These are phyloP conservation scores for Pilaira anomala DNA, from an alignment of 192 early-diverging fungal genomes.

Conservation along the genomic window DNA sequence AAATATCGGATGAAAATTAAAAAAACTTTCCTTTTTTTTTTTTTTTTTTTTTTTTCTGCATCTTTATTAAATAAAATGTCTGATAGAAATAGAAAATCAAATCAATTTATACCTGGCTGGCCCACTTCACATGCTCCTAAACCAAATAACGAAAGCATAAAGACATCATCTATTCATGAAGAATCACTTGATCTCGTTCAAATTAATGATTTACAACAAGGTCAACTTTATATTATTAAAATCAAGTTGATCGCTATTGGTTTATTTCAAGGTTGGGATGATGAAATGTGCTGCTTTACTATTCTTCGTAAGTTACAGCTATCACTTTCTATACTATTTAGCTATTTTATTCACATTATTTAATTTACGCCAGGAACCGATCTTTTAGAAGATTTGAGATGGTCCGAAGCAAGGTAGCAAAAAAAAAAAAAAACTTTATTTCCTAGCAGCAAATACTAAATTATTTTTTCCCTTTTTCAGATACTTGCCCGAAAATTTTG, in stretches of 20 bases:
- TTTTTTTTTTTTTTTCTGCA: neutral
- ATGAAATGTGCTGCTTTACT: conserved; percentile 42
- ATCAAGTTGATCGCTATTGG: conserved; percentile 30
- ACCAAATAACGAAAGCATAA: neutral
- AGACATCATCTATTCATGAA: neutral
- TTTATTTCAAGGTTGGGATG: conserved; percentile 41
- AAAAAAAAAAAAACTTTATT: too few species aligned
- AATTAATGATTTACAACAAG: conserved; percentile 31
- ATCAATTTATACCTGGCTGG: conserved; percentile 1
- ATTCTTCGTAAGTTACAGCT: conserved; percentile 29
- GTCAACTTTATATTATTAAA: conserved; percentile 34
- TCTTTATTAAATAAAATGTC: neutral
- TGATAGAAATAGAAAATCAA: neutral
- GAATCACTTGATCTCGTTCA: conserved; percentile 7
- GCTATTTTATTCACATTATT: too few species aligned
- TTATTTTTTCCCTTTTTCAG: too few species aligned
- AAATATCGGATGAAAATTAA: neutral
- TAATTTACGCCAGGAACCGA: conserved; percentile 22
- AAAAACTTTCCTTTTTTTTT: neutral
- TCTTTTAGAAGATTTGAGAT: conserved; percentile 24
- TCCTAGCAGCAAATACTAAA: too few species aligned
- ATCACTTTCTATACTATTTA: neutral
- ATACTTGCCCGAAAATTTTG: conserved; percentile 36
- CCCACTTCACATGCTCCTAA: neutral
- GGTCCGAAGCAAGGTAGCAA: conserved; percentile 31